phyloP scores from a whole-genome alignment of 768 basidiomycete genomes.

The Collybia nuda region DNA sequence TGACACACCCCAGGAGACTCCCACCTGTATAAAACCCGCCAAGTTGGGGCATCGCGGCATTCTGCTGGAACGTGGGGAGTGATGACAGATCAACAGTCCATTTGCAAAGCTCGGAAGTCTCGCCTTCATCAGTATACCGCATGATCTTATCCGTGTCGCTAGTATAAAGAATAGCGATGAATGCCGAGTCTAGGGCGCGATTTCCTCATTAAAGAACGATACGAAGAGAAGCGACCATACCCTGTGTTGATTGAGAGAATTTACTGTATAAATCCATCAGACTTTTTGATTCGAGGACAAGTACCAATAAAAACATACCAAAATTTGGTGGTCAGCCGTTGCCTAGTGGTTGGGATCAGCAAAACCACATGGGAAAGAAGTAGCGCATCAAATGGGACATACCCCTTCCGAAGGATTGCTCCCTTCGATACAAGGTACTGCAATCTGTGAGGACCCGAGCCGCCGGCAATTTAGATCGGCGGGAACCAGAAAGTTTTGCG shows the following conservation, averaged over 20 bases:
- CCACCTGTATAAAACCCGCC: conserved; percentile 80
- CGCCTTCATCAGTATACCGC: conserved; percentile 87
- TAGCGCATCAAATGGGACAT: conserved; percentile 23
- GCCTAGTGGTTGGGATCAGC: conserved; percentile 40
- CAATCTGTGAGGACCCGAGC: conserved; percentile 46
- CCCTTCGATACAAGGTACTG: conserved; percentile 89
- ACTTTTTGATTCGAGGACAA: background rate
- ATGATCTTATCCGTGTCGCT: conserved; percentile 73
- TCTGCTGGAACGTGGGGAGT: conserved; percentile 76
- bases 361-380: conserved; percentile 16
- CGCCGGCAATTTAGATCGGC: conserved; percentile 22
- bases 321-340: conserved; percentile 79
- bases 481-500: conserved; percentile 12
- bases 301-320: conserved; percentile 49
- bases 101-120: conserved; percentile 72
- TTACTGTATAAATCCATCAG: conserved; percentile 44
- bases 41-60: conserved; percentile 52
- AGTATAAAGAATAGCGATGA: conserved; percentile 81
- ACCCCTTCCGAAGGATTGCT: conserved; percentile 85
- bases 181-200: conserved; percentile 60
- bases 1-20: conserved; percentile 13
- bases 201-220: background rate
- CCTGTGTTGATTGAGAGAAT: conserved; percentile 66
- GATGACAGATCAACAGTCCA: conserved; percentile 86
- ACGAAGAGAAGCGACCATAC: conserved; percentile 18